These are phyloP conservation scores for Spiraea crenata DNA, from an alignment of 331 rosid species.

Conservation along the genomic window DNA sequence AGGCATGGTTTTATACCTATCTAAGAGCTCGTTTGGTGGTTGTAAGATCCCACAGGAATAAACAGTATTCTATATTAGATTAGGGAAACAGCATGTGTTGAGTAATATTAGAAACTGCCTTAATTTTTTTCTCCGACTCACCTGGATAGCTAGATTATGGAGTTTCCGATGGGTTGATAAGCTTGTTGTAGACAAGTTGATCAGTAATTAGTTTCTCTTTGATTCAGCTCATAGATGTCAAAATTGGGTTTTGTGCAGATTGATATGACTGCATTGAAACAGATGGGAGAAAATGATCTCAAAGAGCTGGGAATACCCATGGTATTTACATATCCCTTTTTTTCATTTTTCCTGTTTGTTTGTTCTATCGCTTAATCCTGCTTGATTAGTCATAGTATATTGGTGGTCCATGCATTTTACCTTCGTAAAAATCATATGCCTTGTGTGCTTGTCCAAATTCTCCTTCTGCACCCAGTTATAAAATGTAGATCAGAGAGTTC, in stretches of 20 bases:
- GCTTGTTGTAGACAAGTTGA: no score
- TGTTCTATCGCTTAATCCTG: no score
- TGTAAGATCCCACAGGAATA: background rate
- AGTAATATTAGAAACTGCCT: background rate
- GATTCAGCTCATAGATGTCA: background rate
- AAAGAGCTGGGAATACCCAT: constrained; percentile 67
- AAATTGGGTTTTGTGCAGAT: constrained; percentile 46
- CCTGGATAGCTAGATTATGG: background rate
- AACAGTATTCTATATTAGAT: background rate
- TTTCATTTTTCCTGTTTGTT: constrained; percentile 20
- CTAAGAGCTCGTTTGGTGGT: background rate
- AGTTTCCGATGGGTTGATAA: background rate
- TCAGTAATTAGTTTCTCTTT: background rate
- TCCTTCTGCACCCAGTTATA: background rate
- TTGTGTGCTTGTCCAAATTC: background rate
- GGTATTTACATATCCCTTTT: constrained; percentile 44
- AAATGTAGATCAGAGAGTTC: background rate
- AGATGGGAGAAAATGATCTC: constrained; percentile 62
- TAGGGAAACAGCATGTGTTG: background rate
- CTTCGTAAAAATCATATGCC: background rate
- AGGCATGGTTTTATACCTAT: no score
- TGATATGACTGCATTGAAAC: constrained; percentile 86
- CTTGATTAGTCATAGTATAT: no score
- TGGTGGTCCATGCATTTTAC: background rate
- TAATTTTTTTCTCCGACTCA: background rate